Conservation (phyloP, 2,329 filamentous ascomycete genomes). For the Exophiala oligosperma region DNA sequence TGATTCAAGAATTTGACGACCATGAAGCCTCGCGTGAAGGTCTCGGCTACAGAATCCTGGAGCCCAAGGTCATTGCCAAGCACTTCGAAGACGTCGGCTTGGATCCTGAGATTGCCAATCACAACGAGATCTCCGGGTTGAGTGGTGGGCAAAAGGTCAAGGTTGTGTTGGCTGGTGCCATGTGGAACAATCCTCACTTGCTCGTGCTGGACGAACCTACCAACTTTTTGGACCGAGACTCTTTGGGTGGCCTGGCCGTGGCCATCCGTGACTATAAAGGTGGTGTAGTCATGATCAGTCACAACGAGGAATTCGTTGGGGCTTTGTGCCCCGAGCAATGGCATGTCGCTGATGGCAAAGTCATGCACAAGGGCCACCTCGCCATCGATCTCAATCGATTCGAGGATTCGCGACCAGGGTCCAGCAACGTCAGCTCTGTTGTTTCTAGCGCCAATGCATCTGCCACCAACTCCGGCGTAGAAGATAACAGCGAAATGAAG, state of each 20-base stretch:
- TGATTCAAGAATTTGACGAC: slow-evolving; percentile 97
- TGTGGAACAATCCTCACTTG: slow-evolving; percentile 99
- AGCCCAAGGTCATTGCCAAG: slow-evolving; percentile 91
- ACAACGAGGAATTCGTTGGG: slow-evolving; percentile 98
- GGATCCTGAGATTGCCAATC: slow-evolving; percentile 96
- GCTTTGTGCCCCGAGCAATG: slow-evolving; percentile 95
- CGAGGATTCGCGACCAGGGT: slow-evolving; percentile 73
- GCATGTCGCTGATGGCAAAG: slow-evolving; percentile 84
- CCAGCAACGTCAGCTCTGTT: slow-evolving; percentile 60
- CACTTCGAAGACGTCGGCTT: slow-evolving; percentile 97
- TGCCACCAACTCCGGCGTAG: slow-evolving; percentile 76
- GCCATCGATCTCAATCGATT: slow-evolving; percentile 79
- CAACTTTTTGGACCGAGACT: slow-evolving; percentile 98
- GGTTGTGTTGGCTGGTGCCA: slow-evolving; percentile 91
- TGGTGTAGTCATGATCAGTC: slow-evolving; percentile 98
- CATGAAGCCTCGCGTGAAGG: slow-evolving; percentile 98
- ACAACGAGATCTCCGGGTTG: slow-evolving; percentile 95
- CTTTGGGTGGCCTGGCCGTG: slow-evolving; percentile 91
- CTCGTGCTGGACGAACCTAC: slow-evolving; percentile 97
- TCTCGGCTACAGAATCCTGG: slow-evolving; percentile 90
- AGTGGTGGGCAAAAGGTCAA: slow-evolving; percentile 99
- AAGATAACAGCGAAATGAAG: slow-evolving; percentile 78
- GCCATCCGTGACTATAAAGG: slow-evolving; percentile 98
- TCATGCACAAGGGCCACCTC: slow-evolving; percentile 78
- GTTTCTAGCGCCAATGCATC: slow-evolving; percentile 59